Evolutionary conservation across 352 stramenopile genomes (phyloP), one percentile per base, ranked within the genome.

Genomic region (Chrysophaeum taylorii): DNA sequence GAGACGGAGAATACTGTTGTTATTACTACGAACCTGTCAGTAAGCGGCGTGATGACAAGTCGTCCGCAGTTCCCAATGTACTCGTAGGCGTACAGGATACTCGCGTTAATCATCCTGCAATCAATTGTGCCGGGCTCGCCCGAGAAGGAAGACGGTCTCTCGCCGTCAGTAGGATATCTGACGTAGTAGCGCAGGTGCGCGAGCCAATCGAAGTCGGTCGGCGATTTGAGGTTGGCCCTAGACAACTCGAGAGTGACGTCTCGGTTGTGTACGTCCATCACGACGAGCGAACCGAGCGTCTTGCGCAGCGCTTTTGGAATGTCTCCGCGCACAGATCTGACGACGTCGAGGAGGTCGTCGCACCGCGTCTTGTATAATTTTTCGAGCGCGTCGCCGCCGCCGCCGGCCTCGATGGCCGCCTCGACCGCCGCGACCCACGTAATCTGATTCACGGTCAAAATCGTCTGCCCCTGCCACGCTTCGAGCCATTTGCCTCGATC

Each of bases 211-310:
- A 96, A 96, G 73, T 96, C 90, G 7, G 73, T 85, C 62, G 85
- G 86, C 70, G 87, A 79, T 2, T 76, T 81, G 33, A 91, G 79
- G n/a, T 86, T 81, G 14, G 90, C 71, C 0, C 87, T 82, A 14
- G 91, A 85, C 21, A 96, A 77, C 76, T 94, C 87, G 4, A 81
- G 82, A 42, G 92, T 93, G 61, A 88, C 93, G 71, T 96, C 89
- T 16, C 90, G 85, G 48, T 95, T 95, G 82, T 97, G 91, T 7
- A 96, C 91, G 71, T 97, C 91, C 85, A 97, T 94, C 14, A 97
- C 90, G 0, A 96, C 88, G 29, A 97, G 80, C 2, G 91, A 87
- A 31, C 88, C 87, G 2, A 96, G 77, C 0, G 90, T 91, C 60
- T 91, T 94, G 0, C 90, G 82, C 70, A 96, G 89, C 21, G 92